These are phyloP conservation scores for Penicillium sp. DNA, from an alignment of 2,329 filamentous ascomycete species.

Conservation along the genomic window DNA sequence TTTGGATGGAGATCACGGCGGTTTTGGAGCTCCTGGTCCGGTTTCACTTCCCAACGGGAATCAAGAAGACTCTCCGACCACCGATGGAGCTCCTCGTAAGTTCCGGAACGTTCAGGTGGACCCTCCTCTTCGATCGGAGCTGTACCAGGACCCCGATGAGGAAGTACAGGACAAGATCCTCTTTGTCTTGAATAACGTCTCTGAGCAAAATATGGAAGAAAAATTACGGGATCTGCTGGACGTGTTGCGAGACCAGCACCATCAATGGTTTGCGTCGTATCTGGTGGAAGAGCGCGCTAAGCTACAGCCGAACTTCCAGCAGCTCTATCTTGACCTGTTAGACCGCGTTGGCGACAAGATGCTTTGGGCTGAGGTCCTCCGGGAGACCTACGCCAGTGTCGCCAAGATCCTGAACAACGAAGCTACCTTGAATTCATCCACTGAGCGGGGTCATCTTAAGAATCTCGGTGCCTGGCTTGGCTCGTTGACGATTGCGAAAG, in stretches of 20 bases:
- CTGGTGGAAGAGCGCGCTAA: slow-evolving; percentile 94
- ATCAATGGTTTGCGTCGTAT: slow-evolving; percentile 95
- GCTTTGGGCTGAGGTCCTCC: slow-evolving; percentile 81
- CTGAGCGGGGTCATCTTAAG: slow-evolving; percentile 82
- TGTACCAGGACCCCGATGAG: slow-evolving; percentile 76
- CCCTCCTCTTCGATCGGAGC: slow-evolving; percentile 54
- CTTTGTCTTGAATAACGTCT: slow-evolving; percentile 95
- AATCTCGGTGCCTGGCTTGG: slow-evolving; percentile 93
- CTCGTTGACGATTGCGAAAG: slow-evolving; percentile 81
- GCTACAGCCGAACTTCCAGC: slow-evolving; percentile 93
- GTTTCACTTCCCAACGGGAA: slow-evolving; percentile 61
- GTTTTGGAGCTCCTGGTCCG: slow-evolving; percentile 28
- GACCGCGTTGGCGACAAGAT: slow-evolving; percentile 71
- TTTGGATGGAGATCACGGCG: slow-evolving; percentile 49
- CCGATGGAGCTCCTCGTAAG: slow-evolving; percentile 60
- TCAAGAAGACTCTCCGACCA: slow-evolving; percentile 54
- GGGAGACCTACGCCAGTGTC: slow-evolving; percentile 85
- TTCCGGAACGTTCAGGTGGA: slow-evolving; percentile 78
- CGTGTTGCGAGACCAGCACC: slow-evolving; percentile 70
- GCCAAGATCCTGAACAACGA: slow-evolving; percentile 86
- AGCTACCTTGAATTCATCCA: slow-evolving; percentile 72
- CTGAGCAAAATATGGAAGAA: slow-evolving; percentile 74
- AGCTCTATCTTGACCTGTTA: slow-evolving; percentile 84
- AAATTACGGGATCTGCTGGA: slow-evolving; percentile 79
- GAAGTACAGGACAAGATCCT: slow-evolving; percentile 88